phyloP scores from a whole-genome alignment of 805 yeast genomes.

The Yarrowia yakushimensis region DNA sequence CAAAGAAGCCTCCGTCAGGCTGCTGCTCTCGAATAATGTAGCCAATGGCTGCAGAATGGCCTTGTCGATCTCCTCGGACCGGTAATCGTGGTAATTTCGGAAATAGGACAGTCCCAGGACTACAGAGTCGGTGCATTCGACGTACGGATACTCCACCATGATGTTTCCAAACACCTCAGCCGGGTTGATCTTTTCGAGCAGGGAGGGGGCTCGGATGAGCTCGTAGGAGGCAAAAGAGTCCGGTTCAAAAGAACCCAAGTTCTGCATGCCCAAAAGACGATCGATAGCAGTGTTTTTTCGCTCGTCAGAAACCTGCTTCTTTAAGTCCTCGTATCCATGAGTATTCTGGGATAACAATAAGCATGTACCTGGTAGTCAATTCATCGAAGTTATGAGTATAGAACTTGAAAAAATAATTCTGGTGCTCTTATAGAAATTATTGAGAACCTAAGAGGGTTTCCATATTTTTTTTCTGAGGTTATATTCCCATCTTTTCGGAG shows the following conservation, averaged over 20 bases:
- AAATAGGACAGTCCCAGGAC: constrained; percentile 85
- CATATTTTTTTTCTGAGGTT: too few relatives aligned
- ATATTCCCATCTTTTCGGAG: too few relatives aligned
- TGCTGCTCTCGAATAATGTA: constrained; percentile 69
- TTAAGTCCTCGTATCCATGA: constrained; percentile 48
- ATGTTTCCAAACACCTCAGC: constrained; percentile 98
- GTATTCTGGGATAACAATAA: too few relatives aligned
- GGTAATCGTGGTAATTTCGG: constrained; percentile 60
- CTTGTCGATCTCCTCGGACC: constrained; percentile 57
- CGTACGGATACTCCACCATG: constrained; percentile 98
- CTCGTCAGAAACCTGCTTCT: constrained; percentile 51
- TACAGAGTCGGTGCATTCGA: constrained; percentile 95
- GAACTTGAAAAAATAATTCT: too few relatives aligned
- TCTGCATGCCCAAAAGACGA: constrained; percentile 70
- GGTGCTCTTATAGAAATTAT: too few relatives aligned
- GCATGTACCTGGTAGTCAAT: too few relatives aligned
- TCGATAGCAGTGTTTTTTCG: constrained; percentile 69
- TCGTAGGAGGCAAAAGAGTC: constrained; percentile 96
- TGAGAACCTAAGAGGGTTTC: too few relatives aligned
- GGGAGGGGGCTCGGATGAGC: constrained; percentile 71
- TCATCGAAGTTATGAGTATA: too few relatives aligned
- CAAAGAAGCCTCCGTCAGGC: constrained; percentile 94
- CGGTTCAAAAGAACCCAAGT: constrained; percentile 68
- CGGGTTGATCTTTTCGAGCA: constrained; percentile 78
- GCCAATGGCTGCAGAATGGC: constrained; percentile 71